Base-by-base conservation (phyloP, 2,329 filamentous ascomycete genomes). In the Xylariaceae sp. region DNA sequence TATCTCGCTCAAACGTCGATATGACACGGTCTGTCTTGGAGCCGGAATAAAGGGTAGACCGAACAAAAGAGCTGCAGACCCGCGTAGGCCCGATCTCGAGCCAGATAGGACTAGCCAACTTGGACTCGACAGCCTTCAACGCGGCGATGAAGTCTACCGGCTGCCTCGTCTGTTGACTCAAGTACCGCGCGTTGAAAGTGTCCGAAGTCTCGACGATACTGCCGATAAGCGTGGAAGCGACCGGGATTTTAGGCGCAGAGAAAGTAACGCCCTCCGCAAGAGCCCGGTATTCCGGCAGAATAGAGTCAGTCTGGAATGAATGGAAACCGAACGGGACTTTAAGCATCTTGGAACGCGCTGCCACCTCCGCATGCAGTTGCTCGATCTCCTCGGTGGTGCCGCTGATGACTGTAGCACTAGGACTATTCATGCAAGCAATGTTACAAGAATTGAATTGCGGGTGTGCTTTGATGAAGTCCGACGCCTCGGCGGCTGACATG, bases 241-340 rank as follows among this genome's bases (percentile, higher is more conserved):
- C 30, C 11, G 52, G 49, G 31, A 54, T 45, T 7, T 17, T n/a
- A 11, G 48, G 48, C n/a, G 36, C 14, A 11, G 39, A 32, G 39
- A 53, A 53, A 14, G 27, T 33, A 11, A 48, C 15, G 11, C n/a
- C 41, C 9, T 39, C 36, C 14, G 45, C 42, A 11, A 43, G 33
- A 2, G 39, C 39, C 19, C 42, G 43, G 19, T 47, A 53, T 9
- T 44, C 41, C 3, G 45, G 44, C 31, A 55, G 53, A 38, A 53
- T 42, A 10, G 30, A 31, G 22, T 53, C 47, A 42, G 53, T 50
- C 39, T 51, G 53, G 5, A 47, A 39, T 6, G 53, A 55, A 38
- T 55, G 50, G 30, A 53, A 55, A 12, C 47, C 50, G 17, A 45
- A 51, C 11, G 41, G 44, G 2, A 53, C 50, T 22, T 53, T 19